Percentiles rank a stretch among this genome's conserved stretches.
Conservation (phyloP, 768 basidiomycete species). For the Gyrodon lividus region DNA sequence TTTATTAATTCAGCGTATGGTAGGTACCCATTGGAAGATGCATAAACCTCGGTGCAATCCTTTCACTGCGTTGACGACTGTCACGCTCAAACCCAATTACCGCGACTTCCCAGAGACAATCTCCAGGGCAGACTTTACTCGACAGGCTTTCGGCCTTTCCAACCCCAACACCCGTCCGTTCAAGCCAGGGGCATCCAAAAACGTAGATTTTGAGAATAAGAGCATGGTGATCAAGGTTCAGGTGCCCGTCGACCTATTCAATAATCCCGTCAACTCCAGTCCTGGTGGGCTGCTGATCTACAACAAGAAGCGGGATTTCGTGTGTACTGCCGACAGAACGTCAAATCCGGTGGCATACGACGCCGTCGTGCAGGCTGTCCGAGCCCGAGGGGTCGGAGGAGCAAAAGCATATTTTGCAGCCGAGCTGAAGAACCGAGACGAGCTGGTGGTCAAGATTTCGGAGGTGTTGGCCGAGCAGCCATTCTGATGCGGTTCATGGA, state of each 20-base stretch:
- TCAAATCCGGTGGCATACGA: slow-evolving; percentile 41
- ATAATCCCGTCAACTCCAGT: slow-evolving; percentile 2
- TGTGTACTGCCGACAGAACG: slow-evolving; percentile 39
- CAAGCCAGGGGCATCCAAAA: slow-evolving; percentile 21
- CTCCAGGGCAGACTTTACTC: slow-evolving; percentile 31
- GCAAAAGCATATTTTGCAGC: slow-evolving; percentile 56
- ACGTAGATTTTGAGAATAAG: slow-evolving; percentile 33
- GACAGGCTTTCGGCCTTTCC: slow-evolving; percentile 29
- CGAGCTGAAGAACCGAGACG: slow-evolving; percentile 45
- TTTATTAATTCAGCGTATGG: background rate
- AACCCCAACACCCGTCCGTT: slow-evolving; percentile 16
- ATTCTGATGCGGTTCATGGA: slow-evolving; percentile 32
- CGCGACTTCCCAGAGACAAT: slow-evolving; percentile 10
- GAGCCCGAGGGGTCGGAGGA: slow-evolving; percentile 40
- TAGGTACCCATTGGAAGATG: slow-evolving; percentile 46
- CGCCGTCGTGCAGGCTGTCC: slow-evolving; percentile 38
- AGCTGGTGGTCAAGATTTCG: slow-evolving; percentile 48
- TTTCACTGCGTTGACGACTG: slow-evolving; percentile 42
- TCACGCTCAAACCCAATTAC: slow-evolving; percentile 49
- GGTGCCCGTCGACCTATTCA: slow-evolving; percentile 32
- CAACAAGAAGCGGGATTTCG: slow-evolving; percentile 52
- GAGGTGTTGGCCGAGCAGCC: slow-evolving; percentile 58
- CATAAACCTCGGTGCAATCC: slow-evolving; percentile 50
- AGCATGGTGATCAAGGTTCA: slow-evolving; percentile 55
- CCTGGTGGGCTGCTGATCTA: slow-evolving; percentile 43